A percentile compares a stretch with the other conserved stretches of the same genome.
These are phyloP conservation scores for Xerocomus potaroensis DNA, from an alignment of 768 basidiomycete genomes.

Conservation along the genomic window DNA sequence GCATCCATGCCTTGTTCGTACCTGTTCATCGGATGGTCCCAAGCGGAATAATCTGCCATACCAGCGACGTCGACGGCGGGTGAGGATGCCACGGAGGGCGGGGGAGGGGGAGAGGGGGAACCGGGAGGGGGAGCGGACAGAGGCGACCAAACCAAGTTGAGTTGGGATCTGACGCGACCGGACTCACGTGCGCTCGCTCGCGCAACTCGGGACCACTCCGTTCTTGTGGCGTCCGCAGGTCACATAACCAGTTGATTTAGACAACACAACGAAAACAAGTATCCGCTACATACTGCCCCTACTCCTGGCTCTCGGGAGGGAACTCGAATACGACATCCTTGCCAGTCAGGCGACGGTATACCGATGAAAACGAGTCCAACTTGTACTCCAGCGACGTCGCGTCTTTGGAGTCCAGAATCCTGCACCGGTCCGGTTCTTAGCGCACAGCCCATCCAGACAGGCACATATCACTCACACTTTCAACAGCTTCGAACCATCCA, in stretches of 20 bases:
- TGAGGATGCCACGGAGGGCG: constrained; percentile 45
- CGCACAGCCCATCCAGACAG: constrained; percentile 8
- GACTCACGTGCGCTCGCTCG: constrained; percentile 29
- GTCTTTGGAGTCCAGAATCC: constrained; percentile 97
- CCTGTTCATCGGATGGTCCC: constrained; percentile 65
- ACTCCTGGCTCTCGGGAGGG: constrained; percentile 72
- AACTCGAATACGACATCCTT: constrained; percentile 97
- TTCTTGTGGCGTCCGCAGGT: constrained; percentile 22
- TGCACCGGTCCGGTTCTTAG: constrained; percentile 32
- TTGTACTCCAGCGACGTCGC: constrained; percentile 99
- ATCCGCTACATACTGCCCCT: constrained; percentile 35
- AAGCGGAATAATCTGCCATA: constrained; percentile 56
- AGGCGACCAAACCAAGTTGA: constrained; percentile 16
- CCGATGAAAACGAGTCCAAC: constrained; percentile 97
- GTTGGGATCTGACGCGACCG: constrained; percentile 32
- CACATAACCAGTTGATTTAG: constrained; percentile 36
- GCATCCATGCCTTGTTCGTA: constrained; percentile 87
- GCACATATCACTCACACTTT: constrained; percentile 77
- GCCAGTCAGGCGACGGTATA: constrained; percentile 92
- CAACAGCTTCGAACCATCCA: constrained; percentile 92
- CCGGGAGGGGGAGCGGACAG: constrained; percentile 29
- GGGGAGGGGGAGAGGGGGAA: constrained; percentile 37
- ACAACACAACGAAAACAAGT: constrained; percentile 27
- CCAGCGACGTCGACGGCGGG: constrained; percentile 22
- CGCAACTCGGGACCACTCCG: constrained; percentile 10